Conservation (phyloP, 83 land plant genomes). For the Larix sibirica region DNA sequence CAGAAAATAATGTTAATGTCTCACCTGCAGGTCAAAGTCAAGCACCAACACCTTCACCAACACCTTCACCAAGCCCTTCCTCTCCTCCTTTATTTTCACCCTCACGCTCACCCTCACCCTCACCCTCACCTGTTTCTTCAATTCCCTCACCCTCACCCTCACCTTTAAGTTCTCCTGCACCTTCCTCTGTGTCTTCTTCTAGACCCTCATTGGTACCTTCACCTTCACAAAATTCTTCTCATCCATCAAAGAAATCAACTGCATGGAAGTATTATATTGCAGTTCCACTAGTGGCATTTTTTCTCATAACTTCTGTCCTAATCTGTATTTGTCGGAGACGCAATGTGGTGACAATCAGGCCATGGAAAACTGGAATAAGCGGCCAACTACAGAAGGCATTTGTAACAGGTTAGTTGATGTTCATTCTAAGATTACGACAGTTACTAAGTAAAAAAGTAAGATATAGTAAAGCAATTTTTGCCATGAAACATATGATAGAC, state of each 20-base stretch:
- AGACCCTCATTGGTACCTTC: conserved; percentile 11
- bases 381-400: conserved; percentile 92
- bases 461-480: not conserved
- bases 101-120: conserved; percentile 15
- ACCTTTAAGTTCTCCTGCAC: conserved; percentile 21
- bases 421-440: not conserved
- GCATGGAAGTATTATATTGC: conserved; percentile 5
- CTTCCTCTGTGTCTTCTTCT: not conserved
- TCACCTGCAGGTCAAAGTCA: not conserved
- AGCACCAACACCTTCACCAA: not conserved
- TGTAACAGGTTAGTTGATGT: conserved; percentile 57
- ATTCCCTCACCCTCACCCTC: not conserved
- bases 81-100: not conserved
- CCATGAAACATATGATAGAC: not conserved
- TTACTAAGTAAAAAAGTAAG: not conserved
- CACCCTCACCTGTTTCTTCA: not conserved
- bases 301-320: conserved; percentile 14
- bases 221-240: not conserved
- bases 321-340: conserved; percentile 26
- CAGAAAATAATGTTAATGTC: not conserved
- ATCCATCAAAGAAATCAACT: not conserved
- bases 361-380: conserved; percentile 92
- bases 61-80: not conserved
- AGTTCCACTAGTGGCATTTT: conserved; percentile 21
- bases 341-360: conserved; percentile 64